Evolutionary conservation across 805 yeast species (phyloP).

Genomic region (Alloascoidea hylecoeti): DNA sequence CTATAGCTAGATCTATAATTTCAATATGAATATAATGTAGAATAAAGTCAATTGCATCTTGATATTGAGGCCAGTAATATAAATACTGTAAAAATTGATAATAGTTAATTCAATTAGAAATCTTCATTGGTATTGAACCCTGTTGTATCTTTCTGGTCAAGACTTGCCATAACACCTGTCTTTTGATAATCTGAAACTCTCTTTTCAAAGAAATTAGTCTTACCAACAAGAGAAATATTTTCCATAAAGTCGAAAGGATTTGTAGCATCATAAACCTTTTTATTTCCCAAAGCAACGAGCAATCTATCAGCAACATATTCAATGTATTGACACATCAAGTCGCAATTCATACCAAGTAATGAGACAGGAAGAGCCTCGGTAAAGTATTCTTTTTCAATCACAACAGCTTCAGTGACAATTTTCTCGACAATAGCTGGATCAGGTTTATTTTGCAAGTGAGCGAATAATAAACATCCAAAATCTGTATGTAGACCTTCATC

Average conservation of each 20-base stretch:
- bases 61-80: too few species aligned
- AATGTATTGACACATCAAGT: constrained; percentile 93
- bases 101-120: too few species aligned
- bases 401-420: constrained; percentile 91
- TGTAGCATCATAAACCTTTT: constrained; percentile 72
- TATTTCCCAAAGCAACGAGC: constrained; percentile 80
- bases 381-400: constrained; percentile 86
- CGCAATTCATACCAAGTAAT: constrained; percentile 87
- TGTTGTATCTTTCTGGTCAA: constrained; percentile 30
- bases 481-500: constrained; percentile 99
- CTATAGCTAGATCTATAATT: too few species aligned
- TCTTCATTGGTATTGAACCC: constrained; percentile 87
- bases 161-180: constrained; percentile 94
- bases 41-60: too few species aligned
- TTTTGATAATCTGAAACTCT: constrained; percentile 98
- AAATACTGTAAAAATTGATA: too few species aligned
- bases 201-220: constrained; percentile 97
- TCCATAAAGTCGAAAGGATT: constrained; percentile 99
- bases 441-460: constrained; percentile 88
- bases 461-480: constrained; percentile 89
- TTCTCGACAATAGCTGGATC: constrained; percentile 61
- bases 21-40: too few species aligned
- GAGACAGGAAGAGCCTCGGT: constrained; percentile 91
- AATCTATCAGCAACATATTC: constrained; percentile 96
- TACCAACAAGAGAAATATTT: constrained; percentile 95